Base-by-base conservation (phyloP, 805 yeast species). In the Myxozyma kluyveri region DNA sequence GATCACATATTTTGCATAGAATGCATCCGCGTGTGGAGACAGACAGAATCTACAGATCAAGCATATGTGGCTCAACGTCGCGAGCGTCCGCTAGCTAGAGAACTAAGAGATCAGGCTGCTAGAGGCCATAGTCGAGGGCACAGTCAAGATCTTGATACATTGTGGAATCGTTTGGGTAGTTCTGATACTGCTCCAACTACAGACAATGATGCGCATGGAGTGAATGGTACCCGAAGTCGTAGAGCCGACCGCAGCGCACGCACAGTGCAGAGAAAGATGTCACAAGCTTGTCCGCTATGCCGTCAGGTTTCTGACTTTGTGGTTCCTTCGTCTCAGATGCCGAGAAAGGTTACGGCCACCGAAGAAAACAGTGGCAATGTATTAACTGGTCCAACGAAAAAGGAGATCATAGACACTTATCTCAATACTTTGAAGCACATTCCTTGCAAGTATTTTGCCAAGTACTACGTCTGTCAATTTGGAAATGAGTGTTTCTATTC, bases 401-500 rank as follows among this genome's bases (percentile, higher is more conserved):
- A 50, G 9, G 56, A 46, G 14, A 54, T 54, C 19, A 32, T 50
- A 2, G 42, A 38, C 7, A 39, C 41, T 2, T 54, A 54, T 27
- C 19, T 50, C 18, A 39, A 27, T 19, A 54, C 58, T 3, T 21
- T 45, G 14, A 45, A 42, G 26, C 58, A 37, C 19, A 54, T 54
- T 23, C 52, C 56, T n/a, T 54, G 58, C 58, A 51, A 37, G 36
- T 51, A 54, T 26, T 46, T 54, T 31, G 14, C 23, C 7, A 3
- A 19, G 24, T 21, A 26, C 10, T 31, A 27, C 10, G 5, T 17
- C 19, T 54, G 58, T 31, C 49, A 24, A 22, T 54, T 54, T 31
- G 52, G 55, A 10, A 51, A 54, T 32, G 58, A 50, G 6, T 54
- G 58, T 31, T 42, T 51, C 37, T 54, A 54, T 19, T 45, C 52